Evolutionary conservation across 1,139 yeast species (phyloP).

Genomic region (Pichia sp.): DNA sequence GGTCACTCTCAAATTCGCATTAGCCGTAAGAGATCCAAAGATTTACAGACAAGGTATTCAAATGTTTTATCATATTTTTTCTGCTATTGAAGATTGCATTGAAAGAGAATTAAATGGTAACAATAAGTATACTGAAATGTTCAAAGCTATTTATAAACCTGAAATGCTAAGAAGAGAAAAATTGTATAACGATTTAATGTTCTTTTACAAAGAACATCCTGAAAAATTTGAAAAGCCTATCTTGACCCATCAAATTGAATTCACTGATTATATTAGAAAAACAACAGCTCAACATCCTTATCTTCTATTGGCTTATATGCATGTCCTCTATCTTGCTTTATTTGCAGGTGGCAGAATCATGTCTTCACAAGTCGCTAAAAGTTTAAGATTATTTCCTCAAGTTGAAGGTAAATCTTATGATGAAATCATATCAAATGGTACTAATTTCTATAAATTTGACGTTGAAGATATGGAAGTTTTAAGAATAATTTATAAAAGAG

Average conservation of each 20-base stretch:
- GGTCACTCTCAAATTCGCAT: conserved; percentile 62
- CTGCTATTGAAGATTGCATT: conserved; percentile 55
- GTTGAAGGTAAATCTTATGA: conserved; percentile 56
- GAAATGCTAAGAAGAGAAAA: conserved; percentile 58
- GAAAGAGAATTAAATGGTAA: conserved; percentile 40
- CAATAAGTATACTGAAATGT: conserved; percentile 39
- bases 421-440: conserved; percentile 55
- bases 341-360: conserved; percentile 82
- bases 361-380: conserved; percentile 58
- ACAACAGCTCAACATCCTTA: conserved; percentile 59
- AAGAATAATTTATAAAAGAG: conserved; percentile 62
- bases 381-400: conserved; percentile 70
- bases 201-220: conserved; percentile 52
- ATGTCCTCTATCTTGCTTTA: conserved; percentile 76
- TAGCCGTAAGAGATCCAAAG: conserved; percentile 68
- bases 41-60: conserved; percentile 79
- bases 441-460: conserved; percentile 67
- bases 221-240: conserved; percentile 52
- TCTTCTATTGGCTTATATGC: conserved; percentile 73
- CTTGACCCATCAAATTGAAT: conserved; percentile 55
- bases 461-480: conserved; percentile 62
- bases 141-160: conserved; percentile 59
- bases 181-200: conserved; percentile 56
- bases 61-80: conserved; percentile 69
- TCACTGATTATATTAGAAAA: conserved; percentile 51